phyloP scores from a whole-genome alignment of 768 basidiomycete genomes.

The Mycena metata region DNA sequence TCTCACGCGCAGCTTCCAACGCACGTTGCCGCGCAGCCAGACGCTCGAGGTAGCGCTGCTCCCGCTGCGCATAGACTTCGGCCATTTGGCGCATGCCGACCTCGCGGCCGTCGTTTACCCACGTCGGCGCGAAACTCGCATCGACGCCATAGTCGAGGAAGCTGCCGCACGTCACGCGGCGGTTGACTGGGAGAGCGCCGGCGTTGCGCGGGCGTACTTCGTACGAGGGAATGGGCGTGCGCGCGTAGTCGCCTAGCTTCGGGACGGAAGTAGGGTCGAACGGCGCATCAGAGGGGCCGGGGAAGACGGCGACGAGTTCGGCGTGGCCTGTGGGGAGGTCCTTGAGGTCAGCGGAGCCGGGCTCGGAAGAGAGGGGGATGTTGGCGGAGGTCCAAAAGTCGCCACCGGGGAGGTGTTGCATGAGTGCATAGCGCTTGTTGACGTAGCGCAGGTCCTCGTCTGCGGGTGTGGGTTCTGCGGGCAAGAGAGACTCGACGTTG shows the following conservation, averaged over 20 bases:
- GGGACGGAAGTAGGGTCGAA: slow-evolving; percentile 42
- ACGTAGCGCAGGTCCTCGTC: slow-evolving; percentile 40
- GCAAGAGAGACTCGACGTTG: slow-evolving; percentile 60
- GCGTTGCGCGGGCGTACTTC: slow-evolving; percentile 56
- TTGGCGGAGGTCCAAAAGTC: slow-evolving; percentile 86
- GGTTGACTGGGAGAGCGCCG: slow-evolving; percentile 45
- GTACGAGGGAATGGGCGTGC: slow-evolving; percentile 71
- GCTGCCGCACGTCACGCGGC: slow-evolving; percentile 70
- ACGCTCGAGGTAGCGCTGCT: slow-evolving; percentile 55
- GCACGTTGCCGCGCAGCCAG: slow-evolving; percentile 40
- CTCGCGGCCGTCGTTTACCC: slow-evolving; percentile 83
- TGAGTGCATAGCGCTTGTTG: slow-evolving; percentile 74
- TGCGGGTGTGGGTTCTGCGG: slow-evolving; percentile 39
- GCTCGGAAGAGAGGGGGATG: slow-evolving; percentile 53
- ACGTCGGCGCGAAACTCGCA: slow-evolving; percentile 82
- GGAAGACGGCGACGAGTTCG: slow-evolving; percentile 81
- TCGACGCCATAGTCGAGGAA: slow-evolving; percentile 87
- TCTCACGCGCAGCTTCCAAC: slow-evolving; percentile 35
- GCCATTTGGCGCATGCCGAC: slow-evolving; percentile 74
- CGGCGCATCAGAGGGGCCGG: slow-evolving; percentile 64
- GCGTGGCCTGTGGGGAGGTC: slow-evolving; percentile 74
- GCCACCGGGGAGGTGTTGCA: slow-evolving; percentile 82
- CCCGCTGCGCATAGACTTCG: slow-evolving; percentile 67
- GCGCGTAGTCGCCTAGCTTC: slow-evolving; percentile 35
- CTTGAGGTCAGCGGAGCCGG: slow-evolving; percentile 56